Conservation (phyloP, 1,139 yeast species). For the Yamadazyma triangularis region DNA sequence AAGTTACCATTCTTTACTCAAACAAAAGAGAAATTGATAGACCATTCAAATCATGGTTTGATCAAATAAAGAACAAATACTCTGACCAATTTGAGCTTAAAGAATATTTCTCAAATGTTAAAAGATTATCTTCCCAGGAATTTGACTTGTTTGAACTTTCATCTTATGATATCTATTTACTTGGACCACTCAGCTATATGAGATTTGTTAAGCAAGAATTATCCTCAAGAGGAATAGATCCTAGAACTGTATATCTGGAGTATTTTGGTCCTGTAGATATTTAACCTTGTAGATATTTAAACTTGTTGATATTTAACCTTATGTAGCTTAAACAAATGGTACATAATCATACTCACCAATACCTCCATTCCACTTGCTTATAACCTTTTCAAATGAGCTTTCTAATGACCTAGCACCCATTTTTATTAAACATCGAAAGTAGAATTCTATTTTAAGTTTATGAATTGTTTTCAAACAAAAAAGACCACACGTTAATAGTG, state of each 20-base stretch:
- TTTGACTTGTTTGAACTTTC: slow-evolving; percentile 12
- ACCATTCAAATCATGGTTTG: slow-evolving; percentile 25
- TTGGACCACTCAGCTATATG: slow-evolving; percentile 37
- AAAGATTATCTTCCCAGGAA: slow-evolving; percentile 10
- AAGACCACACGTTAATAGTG: slow-evolving; percentile 3
- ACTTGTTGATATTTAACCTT: not conserved
- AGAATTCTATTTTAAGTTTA: slow-evolving; percentile 2
- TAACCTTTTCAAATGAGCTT: too few relatives aligned
- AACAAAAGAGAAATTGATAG: slow-evolving; percentile 19
- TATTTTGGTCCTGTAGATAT: not conserved
- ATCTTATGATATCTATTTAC: slow-evolving; percentile 24
- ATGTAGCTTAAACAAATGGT: not conserved
- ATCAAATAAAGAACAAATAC: slow-evolving; percentile 13
- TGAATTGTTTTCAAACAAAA: not conserved
- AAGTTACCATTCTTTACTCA: slow-evolving; percentile 26
- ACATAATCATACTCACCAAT: too few relatives aligned
- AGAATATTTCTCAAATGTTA: not conserved
- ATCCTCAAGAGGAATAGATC: slow-evolving; percentile 4
- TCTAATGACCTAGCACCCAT: slow-evolving; percentile 2
- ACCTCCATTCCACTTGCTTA: too few relatives aligned
- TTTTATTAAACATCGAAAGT: slow-evolving; percentile 1
- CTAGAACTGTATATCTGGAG: not conserved
- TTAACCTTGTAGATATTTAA: not conserved
- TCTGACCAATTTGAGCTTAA: slow-evolving; percentile 1
- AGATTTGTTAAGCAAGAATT: slow-evolving; percentile 16